A percentile compares a stretch with the other conserved stretches of the same genome.
These are phyloP conservation scores for Trypethelium eluteriae DNA, from an alignment of 495 filamentous ascomycete species.

Conservation along the genomic window DNA sequence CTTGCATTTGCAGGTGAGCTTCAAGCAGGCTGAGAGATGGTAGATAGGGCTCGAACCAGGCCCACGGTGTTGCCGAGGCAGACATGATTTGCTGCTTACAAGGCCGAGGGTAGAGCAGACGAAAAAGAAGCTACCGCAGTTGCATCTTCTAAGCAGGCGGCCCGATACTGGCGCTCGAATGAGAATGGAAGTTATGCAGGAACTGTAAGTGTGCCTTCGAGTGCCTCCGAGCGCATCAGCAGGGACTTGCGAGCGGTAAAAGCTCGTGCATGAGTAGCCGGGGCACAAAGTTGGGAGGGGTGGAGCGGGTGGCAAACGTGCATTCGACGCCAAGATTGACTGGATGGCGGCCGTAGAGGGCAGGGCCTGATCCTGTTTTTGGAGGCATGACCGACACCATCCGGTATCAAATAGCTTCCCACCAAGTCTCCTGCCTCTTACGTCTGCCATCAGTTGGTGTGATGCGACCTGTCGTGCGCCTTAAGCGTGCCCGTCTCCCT, in stretches of 20 bases:
- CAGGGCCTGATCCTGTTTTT: neutral
- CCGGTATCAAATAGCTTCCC: neutral
- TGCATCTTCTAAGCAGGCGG: neutral
- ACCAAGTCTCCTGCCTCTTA: neutral
- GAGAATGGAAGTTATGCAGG: neutral
- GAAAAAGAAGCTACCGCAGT: neutral
- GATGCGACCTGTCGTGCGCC: neutral
- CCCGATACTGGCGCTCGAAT: neutral
- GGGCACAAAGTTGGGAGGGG: neutral
- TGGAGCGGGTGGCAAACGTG: neutral
- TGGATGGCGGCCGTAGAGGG: neutral
- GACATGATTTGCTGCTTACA: conserved; percentile 5
- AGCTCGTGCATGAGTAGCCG: neutral
- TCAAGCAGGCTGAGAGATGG: neutral
- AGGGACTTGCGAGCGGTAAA: neutral
- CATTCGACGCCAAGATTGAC: neutral
- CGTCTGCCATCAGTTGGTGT: conserved; percentile 3
- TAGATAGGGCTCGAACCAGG: neutral
- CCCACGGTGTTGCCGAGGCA: neutral
- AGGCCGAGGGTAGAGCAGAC: neutral
- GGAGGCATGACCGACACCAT: conserved; percentile 3
- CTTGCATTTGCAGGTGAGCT: neutral
- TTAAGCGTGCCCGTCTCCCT: neutral
- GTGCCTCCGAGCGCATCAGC: neutral
- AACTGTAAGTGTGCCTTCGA: neutral